These are phyloP conservation scores for Debaryomyces sp. DNA, from an alignment of 1,139 yeast species.

Conservation along the genomic window DNA sequence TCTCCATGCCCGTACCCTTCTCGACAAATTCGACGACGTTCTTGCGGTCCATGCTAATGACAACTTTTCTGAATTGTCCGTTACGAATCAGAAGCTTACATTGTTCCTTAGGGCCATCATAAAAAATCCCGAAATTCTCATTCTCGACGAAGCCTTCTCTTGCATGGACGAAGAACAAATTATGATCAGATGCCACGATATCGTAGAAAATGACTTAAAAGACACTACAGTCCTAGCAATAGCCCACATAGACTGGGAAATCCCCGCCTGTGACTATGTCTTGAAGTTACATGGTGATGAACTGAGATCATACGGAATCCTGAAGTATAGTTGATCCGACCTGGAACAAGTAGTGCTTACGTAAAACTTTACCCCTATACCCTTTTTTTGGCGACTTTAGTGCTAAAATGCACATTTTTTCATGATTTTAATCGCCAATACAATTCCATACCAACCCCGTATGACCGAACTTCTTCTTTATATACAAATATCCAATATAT, in stretches of 20 bases:
- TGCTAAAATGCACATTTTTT: background rate
- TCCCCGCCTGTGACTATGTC: slow-evolving; percentile 38
- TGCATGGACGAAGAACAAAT: slow-evolving; percentile 74
- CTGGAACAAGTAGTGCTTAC: background rate
- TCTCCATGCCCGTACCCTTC: slow-evolving; percentile 19
- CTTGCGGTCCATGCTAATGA: slow-evolving; percentile 36
- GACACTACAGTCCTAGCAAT: slow-evolving; percentile 73
- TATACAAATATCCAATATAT: background rate
- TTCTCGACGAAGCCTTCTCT: slow-evolving; percentile 91
- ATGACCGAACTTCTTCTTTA: background rate
- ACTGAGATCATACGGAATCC: slow-evolving; percentile 25
- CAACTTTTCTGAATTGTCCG: slow-evolving; percentile 54
- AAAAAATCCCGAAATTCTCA: slow-evolving; percentile 74
- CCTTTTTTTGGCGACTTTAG: background rate
- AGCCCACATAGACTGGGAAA: slow-evolving; percentile 69
- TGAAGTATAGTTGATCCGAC: slow-evolving; percentile 4
- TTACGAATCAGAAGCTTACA: slow-evolving; percentile 79
- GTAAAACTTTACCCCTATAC: background rate
- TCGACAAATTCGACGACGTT: slow-evolving; percentile 26
- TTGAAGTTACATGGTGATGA: slow-evolving; percentile 38
- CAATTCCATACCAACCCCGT: no score
- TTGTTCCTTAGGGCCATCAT: slow-evolving; percentile 75
- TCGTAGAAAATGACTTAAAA: slow-evolving; percentile 53
- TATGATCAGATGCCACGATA: slow-evolving; percentile 64
- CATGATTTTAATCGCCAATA: background rate